Evolutionary conservation across 1,284 basidiomycete genomes (phyloP).

Genomic region (Boletus albobrunnescens): DNA sequence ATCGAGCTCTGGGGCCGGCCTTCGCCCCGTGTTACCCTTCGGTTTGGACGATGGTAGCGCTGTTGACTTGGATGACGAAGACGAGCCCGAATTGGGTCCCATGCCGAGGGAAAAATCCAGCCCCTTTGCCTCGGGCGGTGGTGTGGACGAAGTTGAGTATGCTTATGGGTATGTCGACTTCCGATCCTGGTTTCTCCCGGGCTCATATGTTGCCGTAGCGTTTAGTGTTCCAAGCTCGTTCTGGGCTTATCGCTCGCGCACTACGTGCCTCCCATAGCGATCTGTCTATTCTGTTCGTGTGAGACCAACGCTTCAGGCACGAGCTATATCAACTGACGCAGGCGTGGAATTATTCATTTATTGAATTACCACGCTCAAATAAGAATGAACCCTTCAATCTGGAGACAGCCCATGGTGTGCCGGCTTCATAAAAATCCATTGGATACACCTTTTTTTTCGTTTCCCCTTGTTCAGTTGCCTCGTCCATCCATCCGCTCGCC

Average conservation of each 20-base stretch:
- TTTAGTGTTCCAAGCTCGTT: constrained; percentile 14
- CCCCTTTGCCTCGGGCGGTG: constrained; percentile 71
- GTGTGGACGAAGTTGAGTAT: constrained; percentile 85
- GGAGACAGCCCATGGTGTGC: constrained; percentile 68
- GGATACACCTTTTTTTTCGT: constrained; percentile 60
- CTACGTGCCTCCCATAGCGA: background rate
- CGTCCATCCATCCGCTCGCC: constrained; percentile 61
- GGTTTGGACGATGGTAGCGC: constrained; percentile 71
- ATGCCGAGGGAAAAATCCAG: constrained; percentile 69
- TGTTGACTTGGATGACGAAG: constrained; percentile 58
- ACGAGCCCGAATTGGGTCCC: constrained; percentile 64
- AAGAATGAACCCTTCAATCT: constrained; percentile 41
- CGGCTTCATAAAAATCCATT: constrained; percentile 94
- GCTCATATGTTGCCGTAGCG: constrained; percentile 24
- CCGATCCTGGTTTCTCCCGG: background rate
- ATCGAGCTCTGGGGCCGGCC: constrained; percentile 72
- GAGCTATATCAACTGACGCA: background rate
- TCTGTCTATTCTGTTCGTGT: background rate
- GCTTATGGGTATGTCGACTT: constrained; percentile 61
- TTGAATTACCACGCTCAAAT: background rate
- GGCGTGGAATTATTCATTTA: background rate
- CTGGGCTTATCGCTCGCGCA: background rate
- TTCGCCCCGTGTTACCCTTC: constrained; percentile 81
- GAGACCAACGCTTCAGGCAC: background rate
- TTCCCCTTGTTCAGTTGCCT: constrained; percentile 30